Evolutionary conservation across 768 basidiomycete genomes (phyloP), one percentile per base, ranked within the genome.

Genomic region (Mycena galopus): DNA sequence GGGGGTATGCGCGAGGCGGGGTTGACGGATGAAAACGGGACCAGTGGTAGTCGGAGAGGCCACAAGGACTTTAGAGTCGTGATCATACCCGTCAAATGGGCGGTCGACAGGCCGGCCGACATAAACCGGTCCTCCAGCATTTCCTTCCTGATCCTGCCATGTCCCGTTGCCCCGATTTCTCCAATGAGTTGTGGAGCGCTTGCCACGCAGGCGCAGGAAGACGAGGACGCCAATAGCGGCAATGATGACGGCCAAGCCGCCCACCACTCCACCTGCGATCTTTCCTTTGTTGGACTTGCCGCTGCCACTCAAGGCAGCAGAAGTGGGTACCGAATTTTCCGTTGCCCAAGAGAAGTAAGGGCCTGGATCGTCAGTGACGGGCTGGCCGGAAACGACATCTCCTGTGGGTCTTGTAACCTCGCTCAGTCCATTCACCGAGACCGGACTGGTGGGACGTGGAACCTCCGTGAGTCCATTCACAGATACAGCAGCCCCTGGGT

Each of bases 81-180:
- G 37, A 58, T 30, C 65, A 51, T 77, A 76, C 27, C 72, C 71
- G 42, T 76, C 76, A 72, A 81, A 74, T 32, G 61, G 39, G 42
- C 50, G 58, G 42, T 60, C 58, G 4, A 61, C 11, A 19, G 68
- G 61, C 53, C 70, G 66, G 56, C 80, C 78, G 51, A 75, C 78
- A 23, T 67, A 64, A 35, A 77, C 74, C 11, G 79, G 72, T 50
- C 77, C 74, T 19, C 73, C 76, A 60, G 81, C 79, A 65, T 82
- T 79, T 55, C 66, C 57, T 35, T 69, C 61, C 44, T 12, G 44
- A 50, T 71, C 67, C 61, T 59, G 61, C 69, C 72, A 76, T 21
- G 27, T 27, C n/a, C 65, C 63, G 25, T 37, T 39, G 29, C 51
- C 25, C 42, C 72, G 69, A 37, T 71, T 73, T 23, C 72, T 67